Evolutionary conservation across 2,329 filamentous ascomycete genomes (phyloP).

Genomic region (Lomentospora prolificans): DNA sequence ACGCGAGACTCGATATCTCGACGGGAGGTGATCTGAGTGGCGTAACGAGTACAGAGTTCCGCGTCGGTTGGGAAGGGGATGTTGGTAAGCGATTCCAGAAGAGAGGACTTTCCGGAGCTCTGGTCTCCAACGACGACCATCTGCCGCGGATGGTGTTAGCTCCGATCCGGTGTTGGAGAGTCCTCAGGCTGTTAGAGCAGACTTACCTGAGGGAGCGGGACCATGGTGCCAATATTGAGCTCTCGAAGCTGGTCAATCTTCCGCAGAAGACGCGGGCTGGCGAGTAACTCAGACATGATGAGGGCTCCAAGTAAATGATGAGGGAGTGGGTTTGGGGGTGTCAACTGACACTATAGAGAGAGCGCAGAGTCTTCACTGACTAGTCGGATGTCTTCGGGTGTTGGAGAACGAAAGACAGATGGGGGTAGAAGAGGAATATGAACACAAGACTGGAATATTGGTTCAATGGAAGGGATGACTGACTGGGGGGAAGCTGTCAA

Average conservation of each 20-base stretch:
- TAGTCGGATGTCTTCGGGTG: no score
- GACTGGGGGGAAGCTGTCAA: no score
- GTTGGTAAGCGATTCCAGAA: conserved; percentile 21
- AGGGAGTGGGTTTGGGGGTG: not conserved
- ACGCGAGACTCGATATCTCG: conserved; percentile 17
- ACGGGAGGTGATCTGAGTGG: conserved; percentile 16
- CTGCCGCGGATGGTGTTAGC: conserved; percentile 10
- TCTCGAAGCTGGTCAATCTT: conserved; percentile 33
- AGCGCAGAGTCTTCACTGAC: no score
- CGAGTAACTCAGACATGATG: not conserved
- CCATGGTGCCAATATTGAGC: conserved; percentile 24
- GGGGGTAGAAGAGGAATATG: no score
- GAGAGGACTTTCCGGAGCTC: conserved; percentile 22
- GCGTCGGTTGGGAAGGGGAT: conserved; percentile 21
- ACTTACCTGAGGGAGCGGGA: conserved; percentile 47
- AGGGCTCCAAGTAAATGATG: not conserved
- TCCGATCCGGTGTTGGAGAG: no score
- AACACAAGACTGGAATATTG: no score
- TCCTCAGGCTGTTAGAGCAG: not conserved
- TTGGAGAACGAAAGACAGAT: no score
- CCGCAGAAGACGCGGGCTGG: conserved; percentile 2
- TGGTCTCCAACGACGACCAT: conserved; percentile 23
- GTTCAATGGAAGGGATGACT: no score
- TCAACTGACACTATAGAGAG: not conserved
- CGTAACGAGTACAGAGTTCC: conserved; percentile 21